phyloP scores from a whole-genome alignment of 257 asterid genomes.

The Solanum tarijense region DNA sequence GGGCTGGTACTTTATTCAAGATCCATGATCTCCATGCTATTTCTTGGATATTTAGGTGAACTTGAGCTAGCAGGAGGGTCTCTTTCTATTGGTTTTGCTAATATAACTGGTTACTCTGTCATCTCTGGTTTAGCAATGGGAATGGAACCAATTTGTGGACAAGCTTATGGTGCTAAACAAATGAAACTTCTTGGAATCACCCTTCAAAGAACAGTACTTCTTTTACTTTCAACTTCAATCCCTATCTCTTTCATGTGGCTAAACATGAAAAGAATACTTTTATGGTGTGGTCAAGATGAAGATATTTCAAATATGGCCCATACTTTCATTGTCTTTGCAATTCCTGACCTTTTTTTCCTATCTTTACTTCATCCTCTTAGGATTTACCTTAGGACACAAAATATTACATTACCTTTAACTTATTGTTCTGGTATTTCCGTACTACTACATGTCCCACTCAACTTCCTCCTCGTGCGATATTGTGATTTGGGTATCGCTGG shows the following conservation, averaged over 20 bases:
- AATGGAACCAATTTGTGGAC: conserved; percentile 97
- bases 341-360: conserved; percentile 77
- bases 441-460: conserved; percentile 58
- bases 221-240: conserved; percentile 57
- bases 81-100: conserved; percentile 84
- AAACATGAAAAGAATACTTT: conserved; percentile 57
- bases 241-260: conserved; percentile 86
- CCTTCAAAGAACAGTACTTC: conserved; percentile 74
- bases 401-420: conserved; percentile 61
- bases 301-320: conserved; percentile 70
- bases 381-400: conserved; percentile 66
- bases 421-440: conserved; percentile 60
- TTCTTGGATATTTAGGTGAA: conserved; percentile 86
- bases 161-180: conserved; percentile 84
- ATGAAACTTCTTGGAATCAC: conserved; percentile 84
- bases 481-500: conserved; percentile 59
- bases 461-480: conserved; percentile 47
- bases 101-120: conserved; percentile 93
- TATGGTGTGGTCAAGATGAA: conserved; percentile 78
- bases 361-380: conserved; percentile 74
- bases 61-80: conserved; percentile 92
- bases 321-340: conserved; percentile 59
- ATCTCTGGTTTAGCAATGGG: conserved; percentile 97
- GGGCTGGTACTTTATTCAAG: conserved; percentile 73
- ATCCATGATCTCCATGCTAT: conserved; percentile 92